A percentile compares a stretch with the other conserved stretches of the same genome.
Conservation (phyloP, 495 filamentous ascomycete species). For the Neurospora pannonica region DNA sequence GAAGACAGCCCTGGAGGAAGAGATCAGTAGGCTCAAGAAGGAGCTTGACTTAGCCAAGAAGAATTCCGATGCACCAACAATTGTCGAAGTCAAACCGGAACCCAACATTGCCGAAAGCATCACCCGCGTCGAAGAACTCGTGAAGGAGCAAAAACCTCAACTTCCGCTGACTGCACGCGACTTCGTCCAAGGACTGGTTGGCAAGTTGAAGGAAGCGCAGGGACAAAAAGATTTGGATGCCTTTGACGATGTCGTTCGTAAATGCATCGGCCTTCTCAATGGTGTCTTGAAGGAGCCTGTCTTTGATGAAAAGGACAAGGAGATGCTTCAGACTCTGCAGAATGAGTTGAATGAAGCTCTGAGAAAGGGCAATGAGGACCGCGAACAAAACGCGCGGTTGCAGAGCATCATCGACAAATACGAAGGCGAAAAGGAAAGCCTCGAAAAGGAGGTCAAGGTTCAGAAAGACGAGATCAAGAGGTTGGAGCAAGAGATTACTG, state of each 20-base stretch:
- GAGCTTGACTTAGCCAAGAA: background rate
- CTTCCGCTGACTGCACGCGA: background rate
- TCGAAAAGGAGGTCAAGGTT: background rate
- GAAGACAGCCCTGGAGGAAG: background rate
- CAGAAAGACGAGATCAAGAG: conserved; percentile 2
- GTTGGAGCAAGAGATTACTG: background rate
- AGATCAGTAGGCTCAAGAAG: background rate
- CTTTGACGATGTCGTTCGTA: background rate
- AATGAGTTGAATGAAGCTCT: background rate
- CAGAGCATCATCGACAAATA: background rate
- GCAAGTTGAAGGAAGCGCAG: background rate
- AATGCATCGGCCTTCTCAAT: background rate
- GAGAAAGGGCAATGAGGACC: background rate
- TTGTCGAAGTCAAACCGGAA: background rate
- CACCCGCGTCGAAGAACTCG: background rate
- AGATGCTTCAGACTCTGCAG: background rate
- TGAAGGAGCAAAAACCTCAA: background rate
- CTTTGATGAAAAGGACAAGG: background rate
- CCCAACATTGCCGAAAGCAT: background rate
- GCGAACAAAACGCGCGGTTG: background rate
- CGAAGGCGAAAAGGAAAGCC: background rate
- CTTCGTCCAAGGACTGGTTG: background rate
- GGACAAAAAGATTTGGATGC: background rate
- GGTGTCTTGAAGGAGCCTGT: background rate
- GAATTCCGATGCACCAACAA: background rate